Conservation (phyloP, 192 early-diverging fungal species). For the Coemansia sp. region DNA sequence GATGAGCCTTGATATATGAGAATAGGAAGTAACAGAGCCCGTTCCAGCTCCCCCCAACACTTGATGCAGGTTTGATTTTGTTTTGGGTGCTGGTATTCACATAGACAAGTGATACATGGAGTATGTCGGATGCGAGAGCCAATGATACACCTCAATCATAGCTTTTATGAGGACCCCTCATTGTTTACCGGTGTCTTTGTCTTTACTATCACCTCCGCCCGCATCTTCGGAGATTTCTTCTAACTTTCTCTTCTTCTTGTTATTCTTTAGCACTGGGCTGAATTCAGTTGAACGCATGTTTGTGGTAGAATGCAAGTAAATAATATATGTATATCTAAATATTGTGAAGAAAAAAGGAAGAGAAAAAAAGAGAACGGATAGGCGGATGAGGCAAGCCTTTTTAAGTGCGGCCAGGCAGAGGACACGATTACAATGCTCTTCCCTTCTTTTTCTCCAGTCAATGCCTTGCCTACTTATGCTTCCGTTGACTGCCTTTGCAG, state of each 20-base stretch:
- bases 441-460: background rate
- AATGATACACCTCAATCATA: background rate
- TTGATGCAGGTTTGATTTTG: slow-evolving; percentile 1
- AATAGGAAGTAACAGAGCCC: background rate
- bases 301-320: background rate
- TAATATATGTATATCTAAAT: background rate
- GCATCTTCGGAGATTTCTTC: no score
- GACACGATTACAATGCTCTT: background rate
- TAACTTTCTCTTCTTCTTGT: background rate
- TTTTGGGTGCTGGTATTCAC: slow-evolving; percentile 4
- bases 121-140: background rate
- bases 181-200: background rate
- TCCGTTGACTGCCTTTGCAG: slow-evolving; percentile 1
- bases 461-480: background rate
- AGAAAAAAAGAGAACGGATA: background rate
- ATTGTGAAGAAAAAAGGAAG: background rate
- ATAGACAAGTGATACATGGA: background rate
- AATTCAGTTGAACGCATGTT: background rate
- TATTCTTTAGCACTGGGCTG: background rate
- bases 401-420: background rate
- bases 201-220: background rate
- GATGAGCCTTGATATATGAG: background rate
- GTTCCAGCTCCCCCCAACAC: slow-evolving; percentile 2
- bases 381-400: background rate
- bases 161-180: background rate